phyloP scores from a whole-genome alignment of 2,329 filamentous ascomycete species.

The Fusarium domesticum region DNA sequence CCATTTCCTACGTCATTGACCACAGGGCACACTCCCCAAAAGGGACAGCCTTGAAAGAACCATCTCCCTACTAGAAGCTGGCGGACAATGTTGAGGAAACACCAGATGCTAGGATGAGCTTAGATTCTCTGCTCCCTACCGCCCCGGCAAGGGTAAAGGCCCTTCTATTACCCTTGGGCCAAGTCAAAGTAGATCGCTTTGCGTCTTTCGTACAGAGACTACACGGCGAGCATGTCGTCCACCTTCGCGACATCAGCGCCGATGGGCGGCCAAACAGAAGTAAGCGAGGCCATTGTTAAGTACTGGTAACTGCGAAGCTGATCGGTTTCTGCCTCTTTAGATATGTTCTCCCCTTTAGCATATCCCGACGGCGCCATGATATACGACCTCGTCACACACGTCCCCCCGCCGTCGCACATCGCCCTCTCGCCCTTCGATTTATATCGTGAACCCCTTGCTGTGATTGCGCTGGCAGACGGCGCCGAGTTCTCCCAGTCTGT shows the following conservation, averaged over 20 bases:
- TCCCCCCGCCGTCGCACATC: conserved; percentile 75
- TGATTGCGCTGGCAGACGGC: conserved; percentile 84
- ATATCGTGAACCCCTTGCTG: conserved; percentile 77
- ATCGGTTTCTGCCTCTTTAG: conserved; percentile 44
- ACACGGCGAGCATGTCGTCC: conserved; percentile 74
- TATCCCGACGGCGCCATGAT: conserved; percentile 84
- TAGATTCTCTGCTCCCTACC: conserved; percentile 86
- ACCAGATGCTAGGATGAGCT: conserved; percentile 67
- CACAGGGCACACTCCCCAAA: conserved; percentile 9
- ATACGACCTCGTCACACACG: conserved; percentile 80
- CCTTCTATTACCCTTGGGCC: conserved; percentile 80
- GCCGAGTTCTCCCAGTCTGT: conserved; percentile 58
- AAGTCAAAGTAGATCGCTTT: conserved; percentile 80
- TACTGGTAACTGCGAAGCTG: conserved; percentile 9
- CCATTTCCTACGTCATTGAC: conserved; percentile 3
- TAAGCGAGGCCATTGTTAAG: conserved; percentile 40
- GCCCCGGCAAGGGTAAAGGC: conserved; percentile 88
- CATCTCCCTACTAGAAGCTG: conserved; percentile 16
- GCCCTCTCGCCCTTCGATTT: conserved; percentile 85
- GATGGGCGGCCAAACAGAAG: conserved; percentile 83
- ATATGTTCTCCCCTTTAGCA: conserved; percentile 88
- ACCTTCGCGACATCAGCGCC: conserved; percentile 80
- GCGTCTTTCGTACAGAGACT: conserved; percentile 74
- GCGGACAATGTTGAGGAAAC: conserved; percentile 34
- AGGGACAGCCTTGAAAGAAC: conserved; percentile 16